Evolutionary conservation across 2,329 filamentous ascomycete species (phyloP), one percentile per base, ranked within the genome.

Genomic region (Colletotrichum musae): DNA sequence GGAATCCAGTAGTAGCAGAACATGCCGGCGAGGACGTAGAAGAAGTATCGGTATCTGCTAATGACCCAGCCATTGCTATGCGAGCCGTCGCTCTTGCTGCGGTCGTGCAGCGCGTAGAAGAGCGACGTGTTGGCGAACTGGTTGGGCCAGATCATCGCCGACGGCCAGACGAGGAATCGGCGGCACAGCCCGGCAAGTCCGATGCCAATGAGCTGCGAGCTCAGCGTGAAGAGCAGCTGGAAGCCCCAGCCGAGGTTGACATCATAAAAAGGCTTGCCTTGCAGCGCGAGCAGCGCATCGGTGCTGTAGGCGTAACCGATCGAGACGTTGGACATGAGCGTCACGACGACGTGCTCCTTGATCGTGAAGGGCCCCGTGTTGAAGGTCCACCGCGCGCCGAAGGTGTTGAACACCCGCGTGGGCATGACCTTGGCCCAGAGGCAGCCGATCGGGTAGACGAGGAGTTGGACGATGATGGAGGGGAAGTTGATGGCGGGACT

Each of bases 71-170:
- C 84, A 62, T 83, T 80, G 21, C 79, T 75, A 10, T 80, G 80
- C 2, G 75, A 65, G 2, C 83, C 81, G 64, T 85, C 75, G 26
- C 76, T 79, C 59, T 81, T 80, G 53, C 75, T 79, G 70, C 80
- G 80, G 60, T 83, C 80, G 53, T 84, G 82, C 3, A 84, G 78
- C 16, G 80, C 81, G 36, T 82, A 78, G 70, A 88, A 82, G 7
- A 89, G 78, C 0, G 83, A 81, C 0, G 82, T 84, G 70, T 83
- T 87, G 3, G 81, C 83, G 63, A 85, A 80, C 16, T 84, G 82
- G 53, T 76, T 81, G 2, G 88, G 88, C 88, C 88, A 91, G 68
- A 90, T 85, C 88, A 90, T 90, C 39, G 87, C 84, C 1, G 88
- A 86, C 0, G 87, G 89, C 76, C 81, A 85, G n/a, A 88, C 84